Percentiles rank a stretch among this genome's conserved stretches.
Conservation (phyloP, 1,139 yeast species). For the Taiozyma sp. region DNA sequence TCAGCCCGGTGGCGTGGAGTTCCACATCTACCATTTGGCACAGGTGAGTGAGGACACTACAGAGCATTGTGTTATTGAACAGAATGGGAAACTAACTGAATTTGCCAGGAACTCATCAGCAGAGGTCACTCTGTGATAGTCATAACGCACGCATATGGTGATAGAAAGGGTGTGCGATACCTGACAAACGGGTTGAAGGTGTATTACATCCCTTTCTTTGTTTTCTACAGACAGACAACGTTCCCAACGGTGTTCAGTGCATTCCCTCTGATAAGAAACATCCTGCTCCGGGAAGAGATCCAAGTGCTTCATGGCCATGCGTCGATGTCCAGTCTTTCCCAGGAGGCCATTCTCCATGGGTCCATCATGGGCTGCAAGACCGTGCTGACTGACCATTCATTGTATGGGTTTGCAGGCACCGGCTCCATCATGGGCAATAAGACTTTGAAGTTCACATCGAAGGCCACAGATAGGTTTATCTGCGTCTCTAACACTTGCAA, state of each 20-base stretch:
- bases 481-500: slow-evolving; percentile 97
- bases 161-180: slow-evolving; percentile 75
- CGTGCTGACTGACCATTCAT: slow-evolving; percentile 91
- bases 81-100: neutral
- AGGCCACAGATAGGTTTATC: slow-evolving; percentile 87
- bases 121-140: slow-evolving; percentile 91
- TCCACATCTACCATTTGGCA: slow-evolving; percentile 82
- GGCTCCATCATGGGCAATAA: slow-evolving; percentile 86
- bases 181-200: slow-evolving; percentile 90
- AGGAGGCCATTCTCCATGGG: slow-evolving; percentile 87
- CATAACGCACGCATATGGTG: slow-evolving; percentile 84
- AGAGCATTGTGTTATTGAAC: neutral
- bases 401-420: slow-evolving; percentile 90
- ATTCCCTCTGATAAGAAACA: slow-evolving; percentile 81
- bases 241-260: slow-evolving; percentile 88
- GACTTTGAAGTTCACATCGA: slow-evolving; percentile 73
- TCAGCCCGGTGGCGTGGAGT: slow-evolving; percentile 97
- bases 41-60: slow-evolving; percentile 2
- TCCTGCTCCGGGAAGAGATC: slow-evolving; percentile 78
- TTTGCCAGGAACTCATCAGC: slow-evolving; percentile 51
- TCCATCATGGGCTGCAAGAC: slow-evolving; percentile 90
- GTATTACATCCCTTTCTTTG: slow-evolving; percentile 82
- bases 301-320: slow-evolving; percentile 97
- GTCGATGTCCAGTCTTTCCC: slow-evolving; percentile 78
- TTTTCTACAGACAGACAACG: slow-evolving; percentile 76